phyloP scores from a whole-genome alignment of 768 basidiomycete species.

The Chlorophyllum brunneum region DNA sequence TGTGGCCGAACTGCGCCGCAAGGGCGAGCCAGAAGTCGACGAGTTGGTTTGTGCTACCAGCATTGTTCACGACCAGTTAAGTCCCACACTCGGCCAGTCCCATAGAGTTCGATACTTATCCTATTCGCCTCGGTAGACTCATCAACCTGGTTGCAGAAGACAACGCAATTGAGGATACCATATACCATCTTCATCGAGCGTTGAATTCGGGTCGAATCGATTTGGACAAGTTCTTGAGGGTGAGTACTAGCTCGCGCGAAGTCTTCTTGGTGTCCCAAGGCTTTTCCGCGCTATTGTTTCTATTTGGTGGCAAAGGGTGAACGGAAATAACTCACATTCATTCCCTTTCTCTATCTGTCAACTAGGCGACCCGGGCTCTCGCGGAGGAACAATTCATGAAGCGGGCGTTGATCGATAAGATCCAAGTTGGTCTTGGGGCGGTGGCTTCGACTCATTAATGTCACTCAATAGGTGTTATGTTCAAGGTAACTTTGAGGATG shows the following conservation, averaged over 20 bases:
- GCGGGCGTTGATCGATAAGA: conserved; percentile 91
- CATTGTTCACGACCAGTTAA: conserved; percentile 95
- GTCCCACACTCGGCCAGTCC: conserved; percentile 22
- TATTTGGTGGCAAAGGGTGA: conserved; percentile 8
- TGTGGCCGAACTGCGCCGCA: conserved; percentile 70
- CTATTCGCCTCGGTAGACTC: conserved; percentile 47
- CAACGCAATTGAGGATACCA: conserved; percentile 96
- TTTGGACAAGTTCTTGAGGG: conserved; percentile 91
- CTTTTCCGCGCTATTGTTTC: conserved; percentile 5
- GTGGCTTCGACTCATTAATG: conserved; percentile 22
- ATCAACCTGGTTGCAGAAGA: conserved; percentile 99
- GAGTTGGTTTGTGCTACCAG: conserved; percentile 94
- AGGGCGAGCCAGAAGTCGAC: conserved; percentile 92
- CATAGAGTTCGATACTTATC: not conserved
- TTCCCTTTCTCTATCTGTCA: conserved; percentile 6
- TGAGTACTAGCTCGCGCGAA: no score
- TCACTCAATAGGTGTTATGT: not conserved
- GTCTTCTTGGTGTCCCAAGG: no score
- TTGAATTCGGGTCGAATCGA: conserved; percentile 90
- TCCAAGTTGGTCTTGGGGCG: conserved; percentile 57
- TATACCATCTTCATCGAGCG: conserved; percentile 93
- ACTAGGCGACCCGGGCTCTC: conserved; percentile 75
- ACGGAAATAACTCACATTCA: conserved; percentile 5
- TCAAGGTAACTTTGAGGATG: not conserved
- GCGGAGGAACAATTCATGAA: conserved; percentile 98